A percentile compares a stretch with the other conserved stretches of the same genome.
phyloP scores from a whole-genome alignment of 2,329 filamentous ascomycete genomes.

The Fusarium tanahbumbuense region DNA sequence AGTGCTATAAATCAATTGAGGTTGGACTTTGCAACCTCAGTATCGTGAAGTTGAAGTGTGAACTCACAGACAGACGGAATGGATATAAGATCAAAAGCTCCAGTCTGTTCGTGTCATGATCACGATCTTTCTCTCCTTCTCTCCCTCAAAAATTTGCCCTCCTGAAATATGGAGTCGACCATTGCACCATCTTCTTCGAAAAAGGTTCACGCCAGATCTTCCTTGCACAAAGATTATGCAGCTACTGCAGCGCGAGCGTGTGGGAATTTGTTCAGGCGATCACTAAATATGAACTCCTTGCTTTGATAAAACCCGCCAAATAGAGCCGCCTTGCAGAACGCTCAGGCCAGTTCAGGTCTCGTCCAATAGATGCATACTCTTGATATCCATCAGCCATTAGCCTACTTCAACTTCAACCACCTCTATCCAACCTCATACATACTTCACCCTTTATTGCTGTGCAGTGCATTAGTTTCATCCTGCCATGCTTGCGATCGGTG shows the following conservation, averaged over 20 bases:
- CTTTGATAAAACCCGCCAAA: conserved; percentile 29
- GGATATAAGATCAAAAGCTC: conserved; percentile 15
- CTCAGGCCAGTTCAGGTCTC: conserved; percentile 14
- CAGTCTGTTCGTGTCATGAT: not conserved
- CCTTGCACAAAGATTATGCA: conserved; percentile 36
- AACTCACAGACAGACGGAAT: not conserved
- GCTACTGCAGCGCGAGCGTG: conserved; percentile 16
- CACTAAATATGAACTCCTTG: conserved; percentile 35
- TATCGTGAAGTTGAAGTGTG: not conserved
- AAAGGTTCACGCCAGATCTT: conserved; percentile 14
- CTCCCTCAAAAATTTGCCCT: conserved; percentile 3
- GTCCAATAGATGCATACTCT: conserved; percentile 23
- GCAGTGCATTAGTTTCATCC: conserved; percentile 1
- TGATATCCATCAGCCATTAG: conserved; percentile 1
- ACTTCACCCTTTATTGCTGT: conserved; percentile 6
- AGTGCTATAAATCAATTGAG: too few relatives aligned
- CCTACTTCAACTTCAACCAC: conserved; percentile 5
- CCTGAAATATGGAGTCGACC: conserved; percentile 11
- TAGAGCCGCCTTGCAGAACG: conserved; percentile 42
- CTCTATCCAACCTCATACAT: conserved; percentile 4
- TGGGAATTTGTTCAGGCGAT: conserved; percentile 23
- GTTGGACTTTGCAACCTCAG: not conserved
- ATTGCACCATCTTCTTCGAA: conserved; percentile 6
- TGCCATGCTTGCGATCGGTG: conserved; percentile 7
- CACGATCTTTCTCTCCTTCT: not conserved